phyloP scores from a whole-genome alignment of 129 eudicot genomes.

The Logfia minima region DNA sequence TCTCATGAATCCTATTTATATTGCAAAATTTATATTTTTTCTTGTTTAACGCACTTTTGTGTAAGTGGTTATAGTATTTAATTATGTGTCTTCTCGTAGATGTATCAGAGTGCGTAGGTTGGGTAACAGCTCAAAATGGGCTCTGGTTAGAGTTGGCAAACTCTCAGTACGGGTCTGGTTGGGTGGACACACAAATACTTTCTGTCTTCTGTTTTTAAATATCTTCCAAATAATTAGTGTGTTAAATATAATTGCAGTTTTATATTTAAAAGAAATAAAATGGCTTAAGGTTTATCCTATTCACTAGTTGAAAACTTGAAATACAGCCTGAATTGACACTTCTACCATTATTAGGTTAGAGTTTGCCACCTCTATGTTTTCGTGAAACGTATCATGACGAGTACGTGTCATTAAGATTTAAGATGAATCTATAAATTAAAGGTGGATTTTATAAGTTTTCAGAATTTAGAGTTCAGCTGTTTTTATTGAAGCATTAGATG shows the following conservation, averaged over 20 bases:
- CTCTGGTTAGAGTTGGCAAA: neutral
- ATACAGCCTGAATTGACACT: no score
- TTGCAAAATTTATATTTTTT: neutral
- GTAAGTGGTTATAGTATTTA: neutral
- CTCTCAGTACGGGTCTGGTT: neutral
- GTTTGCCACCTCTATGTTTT: no score
- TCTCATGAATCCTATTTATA: neutral
- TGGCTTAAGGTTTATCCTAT: neutral
- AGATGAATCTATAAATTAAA: neutral
- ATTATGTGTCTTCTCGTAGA: neutral
- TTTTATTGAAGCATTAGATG: neutral
- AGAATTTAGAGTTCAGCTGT: neutral
- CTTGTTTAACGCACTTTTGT: neutral
- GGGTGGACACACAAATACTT: neutral
- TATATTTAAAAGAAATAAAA: neutral
- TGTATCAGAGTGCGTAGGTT: neutral
- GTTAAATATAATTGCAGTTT: neutral
- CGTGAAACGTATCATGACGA: neutral
- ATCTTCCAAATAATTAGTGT: neutral
- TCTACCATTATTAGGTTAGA: no score
- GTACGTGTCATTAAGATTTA: neutral
- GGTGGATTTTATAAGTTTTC: neutral
- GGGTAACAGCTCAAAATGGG: neutral
- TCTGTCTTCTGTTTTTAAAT: neutral
- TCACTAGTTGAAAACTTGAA: neutral